Conservation (phyloP, 768 basidiomycete species). For the Pleurotus ostreatus region DNA sequence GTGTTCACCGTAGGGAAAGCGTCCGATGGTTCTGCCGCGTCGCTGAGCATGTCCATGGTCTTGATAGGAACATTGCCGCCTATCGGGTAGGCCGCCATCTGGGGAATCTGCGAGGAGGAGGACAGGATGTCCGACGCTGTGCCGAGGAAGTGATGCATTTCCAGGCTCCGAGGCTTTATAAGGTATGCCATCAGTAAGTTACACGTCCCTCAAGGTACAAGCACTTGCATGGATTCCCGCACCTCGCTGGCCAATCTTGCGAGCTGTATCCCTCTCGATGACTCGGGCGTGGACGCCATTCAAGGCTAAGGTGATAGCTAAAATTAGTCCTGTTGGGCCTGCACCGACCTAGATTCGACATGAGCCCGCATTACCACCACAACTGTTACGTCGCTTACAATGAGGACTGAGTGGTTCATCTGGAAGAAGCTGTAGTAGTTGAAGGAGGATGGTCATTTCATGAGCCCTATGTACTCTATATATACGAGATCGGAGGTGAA, state of each 20-base stretch:
- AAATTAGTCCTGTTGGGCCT: slow-evolving; percentile 29
- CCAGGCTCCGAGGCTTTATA: slow-evolving; percentile 20
- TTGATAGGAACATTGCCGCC: slow-evolving; percentile 2
- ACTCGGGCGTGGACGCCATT: slow-evolving; percentile 48
- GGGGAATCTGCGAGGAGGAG: background rate
- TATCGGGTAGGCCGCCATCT: slow-evolving; percentile 11
- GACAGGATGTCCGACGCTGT: slow-evolving; percentile 11
- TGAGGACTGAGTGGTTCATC: background rate
- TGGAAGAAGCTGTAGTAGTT: too few relatives aligned
- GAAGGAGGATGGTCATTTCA: too few relatives aligned
- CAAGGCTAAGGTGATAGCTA: slow-evolving; percentile 34
- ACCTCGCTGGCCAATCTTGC: background rate
- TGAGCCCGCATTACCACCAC: background rate
- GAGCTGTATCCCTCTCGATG: slow-evolving; percentile 37
- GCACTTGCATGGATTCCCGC: background rate
- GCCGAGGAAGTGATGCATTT: slow-evolving; percentile 22
- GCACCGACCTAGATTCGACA: background rate
- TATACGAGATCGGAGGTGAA: too few relatives aligned
- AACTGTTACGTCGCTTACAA: background rate
- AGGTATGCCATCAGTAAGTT: background rate
- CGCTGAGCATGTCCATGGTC: background rate
- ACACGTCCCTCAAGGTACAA: background rate
- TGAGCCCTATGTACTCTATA: too few relatives aligned
- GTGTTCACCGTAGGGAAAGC: slow-evolving; percentile 14
- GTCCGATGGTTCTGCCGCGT: slow-evolving; percentile 13